These are phyloP conservation scores for Kalanchoe fedtschenkoi DNA, from an alignment of 164 flowering plant genomes.

Conservation along the genomic window DNA sequence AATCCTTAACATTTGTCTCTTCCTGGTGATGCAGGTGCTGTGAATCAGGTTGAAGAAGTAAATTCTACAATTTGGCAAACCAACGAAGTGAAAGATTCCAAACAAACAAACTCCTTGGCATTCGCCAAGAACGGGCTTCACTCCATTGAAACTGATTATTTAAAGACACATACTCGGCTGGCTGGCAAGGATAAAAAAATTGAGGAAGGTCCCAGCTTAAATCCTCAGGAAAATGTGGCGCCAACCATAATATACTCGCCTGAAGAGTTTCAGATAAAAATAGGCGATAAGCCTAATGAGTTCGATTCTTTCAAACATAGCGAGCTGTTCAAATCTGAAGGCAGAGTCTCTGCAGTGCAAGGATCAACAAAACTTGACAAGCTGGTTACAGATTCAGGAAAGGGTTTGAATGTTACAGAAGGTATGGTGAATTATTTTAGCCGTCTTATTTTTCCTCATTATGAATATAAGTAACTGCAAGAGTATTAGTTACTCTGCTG, in stretches of 20 bases:
- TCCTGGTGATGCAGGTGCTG: background rate
- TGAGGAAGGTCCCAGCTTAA: background rate
- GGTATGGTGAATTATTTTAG: too few species aligned
- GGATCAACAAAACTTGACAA: background rate
- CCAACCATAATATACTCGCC: background rate
- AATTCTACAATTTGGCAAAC: too few species aligned
- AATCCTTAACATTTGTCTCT: background rate
- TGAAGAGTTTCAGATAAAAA: background rate
- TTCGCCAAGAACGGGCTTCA: background rate
- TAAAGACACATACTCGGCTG: background rate
- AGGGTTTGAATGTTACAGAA: constrained; percentile 3
- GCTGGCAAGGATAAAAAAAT: background rate
- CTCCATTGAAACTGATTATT: background rate
- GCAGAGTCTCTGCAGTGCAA: constrained; percentile 1
- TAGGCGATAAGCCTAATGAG: background rate
- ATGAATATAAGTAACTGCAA: too few species aligned
- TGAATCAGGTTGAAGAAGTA: background rate
- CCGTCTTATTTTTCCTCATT: too few species aligned
- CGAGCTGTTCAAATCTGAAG: background rate
- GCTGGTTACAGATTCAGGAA: background rate
- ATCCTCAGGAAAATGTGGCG: background rate
- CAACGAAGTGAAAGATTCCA: too few species aligned
- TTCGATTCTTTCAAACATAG: background rate
- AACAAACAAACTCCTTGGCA: too few species aligned
- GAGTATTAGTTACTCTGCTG: too few species aligned